These are phyloP conservation scores for Phylloporus sp. DNA, from an alignment of 768 basidiomycete genomes.

Conservation along the genomic window DNA sequence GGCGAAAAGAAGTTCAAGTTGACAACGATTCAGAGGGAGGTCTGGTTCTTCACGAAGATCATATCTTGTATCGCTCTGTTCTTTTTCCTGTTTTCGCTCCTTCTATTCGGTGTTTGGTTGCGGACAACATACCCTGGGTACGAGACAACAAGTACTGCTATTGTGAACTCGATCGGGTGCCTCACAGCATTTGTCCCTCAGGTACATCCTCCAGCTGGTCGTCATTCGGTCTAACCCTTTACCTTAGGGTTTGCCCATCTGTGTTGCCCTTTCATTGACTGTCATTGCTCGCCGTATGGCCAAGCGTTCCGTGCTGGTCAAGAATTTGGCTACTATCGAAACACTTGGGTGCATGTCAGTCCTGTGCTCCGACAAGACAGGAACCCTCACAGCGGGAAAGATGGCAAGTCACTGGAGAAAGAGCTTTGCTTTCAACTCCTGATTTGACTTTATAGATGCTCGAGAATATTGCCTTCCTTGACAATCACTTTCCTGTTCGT, in stretches of 20 bases:
- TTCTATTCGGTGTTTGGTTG: slow-evolving; percentile 40
- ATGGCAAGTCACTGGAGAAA: slow-evolving; percentile 34
- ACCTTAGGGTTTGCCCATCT: slow-evolving; percentile 32
- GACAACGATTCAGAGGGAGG: slow-evolving; percentile 43
- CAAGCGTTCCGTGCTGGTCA: slow-evolving; percentile 41
- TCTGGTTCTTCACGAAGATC: slow-evolving; percentile 48
- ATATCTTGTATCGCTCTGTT: slow-evolving; percentile 38
- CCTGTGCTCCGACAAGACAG: slow-evolving; percentile 51
- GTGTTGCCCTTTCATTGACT: slow-evolving; percentile 49
- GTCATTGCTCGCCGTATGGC: slow-evolving; percentile 45
- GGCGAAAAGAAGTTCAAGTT: slow-evolving; percentile 40
- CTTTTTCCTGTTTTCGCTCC: slow-evolving; percentile 38
- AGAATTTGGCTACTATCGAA: slow-evolving; percentile 48
- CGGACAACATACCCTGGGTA: slow-evolving; percentile 28
- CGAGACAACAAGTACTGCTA: slow-evolving; percentile 30
- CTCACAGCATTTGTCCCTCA: slow-evolving; percentile 40
- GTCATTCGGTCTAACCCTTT: background rate
- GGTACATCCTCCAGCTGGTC: slow-evolving; percentile 7
- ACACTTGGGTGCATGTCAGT: slow-evolving; percentile 48
- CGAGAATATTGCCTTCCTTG: slow-evolving; percentile 36
- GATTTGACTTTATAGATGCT: slow-evolving; percentile 29
- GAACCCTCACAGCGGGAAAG: slow-evolving; percentile 42
- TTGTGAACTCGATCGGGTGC: slow-evolving; percentile 36
- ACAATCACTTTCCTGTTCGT: slow-evolving; percentile 17
- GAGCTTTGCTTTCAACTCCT: background rate